A percentile compares a stretch with the other conserved stretches of the same genome.
phyloP scores from a whole-genome alignment of 2,329 filamentous ascomycete species.

The Arthrobotrys pseudoclavata region DNA sequence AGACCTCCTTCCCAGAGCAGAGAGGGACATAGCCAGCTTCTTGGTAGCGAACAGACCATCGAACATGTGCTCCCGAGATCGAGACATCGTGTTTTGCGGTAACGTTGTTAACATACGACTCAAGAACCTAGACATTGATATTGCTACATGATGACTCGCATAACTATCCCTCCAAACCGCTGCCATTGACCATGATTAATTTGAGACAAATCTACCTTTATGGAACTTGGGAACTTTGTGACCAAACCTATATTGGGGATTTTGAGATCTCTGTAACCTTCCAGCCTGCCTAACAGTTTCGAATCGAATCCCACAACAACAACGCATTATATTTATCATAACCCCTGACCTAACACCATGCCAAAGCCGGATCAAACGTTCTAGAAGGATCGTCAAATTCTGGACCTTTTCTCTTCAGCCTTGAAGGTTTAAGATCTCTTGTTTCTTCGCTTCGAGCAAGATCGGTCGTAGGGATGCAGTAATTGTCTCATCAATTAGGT shows the following conservation, averaged over 20 bases:
- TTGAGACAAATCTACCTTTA: slow-evolving; percentile 42
- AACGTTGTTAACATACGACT: slow-evolving; percentile 29
- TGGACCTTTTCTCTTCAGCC: slow-evolving; percentile 18
- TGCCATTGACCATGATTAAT: not conserved
- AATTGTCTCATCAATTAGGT: not conserved
- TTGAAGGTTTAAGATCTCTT: slow-evolving; percentile 6
- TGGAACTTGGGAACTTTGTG: slow-evolving; percentile 13
- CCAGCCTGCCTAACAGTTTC: slow-evolving; percentile 26
- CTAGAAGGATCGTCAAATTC: slow-evolving; percentile 19
- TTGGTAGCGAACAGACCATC: slow-evolving; percentile 23
- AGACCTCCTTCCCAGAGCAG: slow-evolving; percentile 26
- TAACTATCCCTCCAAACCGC: slow-evolving; percentile 1
- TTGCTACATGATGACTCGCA: not conserved
- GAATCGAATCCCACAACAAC: slow-evolving; percentile 22
- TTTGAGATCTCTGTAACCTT: slow-evolving; percentile 17
- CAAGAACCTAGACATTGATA: slow-evolving; percentile 3
- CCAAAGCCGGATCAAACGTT: slow-evolving; percentile 10
- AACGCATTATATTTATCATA: slow-evolving; percentile 14
- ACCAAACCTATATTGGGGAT: slow-evolving; percentile 21
- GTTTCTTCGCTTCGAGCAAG: slow-evolving; percentile 20
- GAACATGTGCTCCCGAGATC: slow-evolving; percentile 30
- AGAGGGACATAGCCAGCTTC: not conserved
- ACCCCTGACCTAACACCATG: not conserved
- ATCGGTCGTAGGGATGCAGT: not conserved
- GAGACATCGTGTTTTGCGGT: slow-evolving; percentile 32